Evolutionary conservation across 805 yeast genomes (phyloP), one percentile per base, ranked within the genome.

Genomic region (Soucietia sequanensis): DNA sequence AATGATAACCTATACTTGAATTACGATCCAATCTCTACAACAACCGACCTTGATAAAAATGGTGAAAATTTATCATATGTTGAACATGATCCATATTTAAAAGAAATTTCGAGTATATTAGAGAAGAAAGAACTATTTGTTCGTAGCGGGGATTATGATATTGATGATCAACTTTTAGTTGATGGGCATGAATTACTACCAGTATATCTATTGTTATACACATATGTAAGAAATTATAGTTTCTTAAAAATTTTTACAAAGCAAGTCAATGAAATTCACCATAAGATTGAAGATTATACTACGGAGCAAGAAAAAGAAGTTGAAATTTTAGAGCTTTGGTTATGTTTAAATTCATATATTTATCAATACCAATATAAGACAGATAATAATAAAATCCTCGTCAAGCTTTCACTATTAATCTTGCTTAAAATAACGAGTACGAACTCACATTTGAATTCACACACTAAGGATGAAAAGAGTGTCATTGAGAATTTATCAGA

Each of bases 281-380:
- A 29, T 14, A 42, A 36, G 25, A 45, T 44, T 16, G 54, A 50
- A 28, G 50, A 43, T 26, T 19, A 41, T 3, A 33, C 35, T 11
- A 40, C 40, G 7, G 30, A 35, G 3, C 38, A 49, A 12, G 46
- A 46, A 19, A 37, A 14, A 7, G 24, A 29, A 6, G 34, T 53
- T 16, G 55, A 52, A 42, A 38, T 45, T 38, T 42, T 49, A 13
- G 65, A 58, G 16, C 34, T 61, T 17, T 62, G 69, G 65, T 44
- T 68, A n/a, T 56, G 67, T 31, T 47, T 63, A 11, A 41, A 60
- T 16, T 67, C 73, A 0, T 68, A 64, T 34, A 50, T 59, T 17
- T 58, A 56, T 37, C 69, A 62, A 30, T 65, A 65, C 39, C 72
- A 68, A 38, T 59, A 60, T 42, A 50, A 46, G 25, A 50, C 63